Percentiles rank a stretch among this genome's conserved stretches.
Conservation (phyloP, 1,284 basidiomycete species). For the Heterobasidion occidentale region DNA sequence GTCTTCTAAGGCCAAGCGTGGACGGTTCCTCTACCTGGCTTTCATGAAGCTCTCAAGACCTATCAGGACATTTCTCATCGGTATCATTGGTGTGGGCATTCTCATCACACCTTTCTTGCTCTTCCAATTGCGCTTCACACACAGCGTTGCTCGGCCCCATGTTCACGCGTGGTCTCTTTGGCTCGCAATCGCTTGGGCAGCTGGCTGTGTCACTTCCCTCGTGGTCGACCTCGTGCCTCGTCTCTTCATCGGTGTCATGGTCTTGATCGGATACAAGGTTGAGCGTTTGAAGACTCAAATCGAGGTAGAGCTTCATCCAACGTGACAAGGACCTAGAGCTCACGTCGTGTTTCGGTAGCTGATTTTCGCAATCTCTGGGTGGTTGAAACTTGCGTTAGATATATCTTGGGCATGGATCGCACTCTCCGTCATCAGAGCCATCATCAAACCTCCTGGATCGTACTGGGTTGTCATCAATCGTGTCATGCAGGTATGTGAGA, state of each 20-base stretch:
- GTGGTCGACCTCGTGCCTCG: constrained; percentile 57
- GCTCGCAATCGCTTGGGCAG: constrained; percentile 64
- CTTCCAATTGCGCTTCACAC: constrained; percentile 52
- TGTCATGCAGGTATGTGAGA: constrained; percentile 47
- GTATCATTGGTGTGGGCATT: constrained; percentile 49
- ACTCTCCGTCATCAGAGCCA: constrained; percentile 49
- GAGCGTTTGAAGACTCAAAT: constrained; percentile 57
- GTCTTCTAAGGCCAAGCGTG: constrained; percentile 34
- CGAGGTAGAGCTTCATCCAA: constrained; percentile 38
- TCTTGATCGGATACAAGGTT: constrained; percentile 51
- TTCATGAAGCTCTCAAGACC: constrained; percentile 63
- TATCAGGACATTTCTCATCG: constrained; percentile 48
- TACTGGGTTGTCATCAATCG: constrained; percentile 68
- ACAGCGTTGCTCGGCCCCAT: constrained; percentile 39
- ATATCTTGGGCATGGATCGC: constrained; percentile 66
- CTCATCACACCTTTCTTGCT: constrained; percentile 65
- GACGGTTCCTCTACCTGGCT: constrained; percentile 50
- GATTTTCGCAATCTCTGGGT: constrained; percentile 59
- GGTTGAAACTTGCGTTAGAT: constrained; percentile 62
- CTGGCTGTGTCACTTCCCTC: constrained; percentile 51
- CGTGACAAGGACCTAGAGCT: background rate
- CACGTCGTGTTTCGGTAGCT: constrained; percentile 31
- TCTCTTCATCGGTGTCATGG: constrained; percentile 44
- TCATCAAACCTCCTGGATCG: constrained; percentile 48
- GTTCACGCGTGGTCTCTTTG: constrained; percentile 68